A percentile compares a stretch with the other conserved stretches of the same genome.
Conservation (phyloP, 371 early-diverging fungal species). For the Batkoa obscura region DNA sequence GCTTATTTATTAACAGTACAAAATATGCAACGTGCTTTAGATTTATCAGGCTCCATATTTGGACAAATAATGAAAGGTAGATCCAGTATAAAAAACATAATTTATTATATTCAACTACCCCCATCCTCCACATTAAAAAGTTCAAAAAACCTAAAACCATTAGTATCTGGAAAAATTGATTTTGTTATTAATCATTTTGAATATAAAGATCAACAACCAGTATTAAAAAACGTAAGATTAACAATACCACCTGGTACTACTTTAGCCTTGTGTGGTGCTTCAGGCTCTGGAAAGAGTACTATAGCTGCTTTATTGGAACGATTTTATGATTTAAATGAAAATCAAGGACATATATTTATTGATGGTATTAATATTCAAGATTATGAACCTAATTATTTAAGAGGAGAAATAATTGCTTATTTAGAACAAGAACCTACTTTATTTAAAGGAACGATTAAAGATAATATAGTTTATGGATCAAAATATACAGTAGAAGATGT, state of each 20-base stretch:
- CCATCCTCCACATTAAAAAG: not conserved
- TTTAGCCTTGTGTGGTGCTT: constrained; percentile 42
- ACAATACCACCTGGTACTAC: constrained; percentile 38
- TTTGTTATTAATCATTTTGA: constrained; percentile 7
- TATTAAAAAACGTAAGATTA: constrained; percentile 40
- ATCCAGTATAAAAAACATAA: not conserved
- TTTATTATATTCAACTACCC: not conserved
- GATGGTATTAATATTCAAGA: constrained; percentile 28
- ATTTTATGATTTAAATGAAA: constrained; percentile 34
- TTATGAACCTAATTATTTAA: constrained; percentile 36
- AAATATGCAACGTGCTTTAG: constrained; percentile 49
- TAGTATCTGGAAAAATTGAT: too few species aligned
- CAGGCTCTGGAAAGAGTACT: constrained; percentile 43
- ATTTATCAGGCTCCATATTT: constrained; percentile 45
- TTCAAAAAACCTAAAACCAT: too few species aligned
- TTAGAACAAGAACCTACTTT: constrained; percentile 68
- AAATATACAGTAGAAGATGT: constrained; percentile 24
- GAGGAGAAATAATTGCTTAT: constrained; percentile 40
- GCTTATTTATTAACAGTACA: constrained; percentile 60
- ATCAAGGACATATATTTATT: constrained; percentile 26
- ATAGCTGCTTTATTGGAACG: constrained; percentile 41
- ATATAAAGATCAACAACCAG: constrained; percentile 33
- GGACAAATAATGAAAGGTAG: constrained; percentile 44
- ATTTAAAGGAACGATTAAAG: constrained; percentile 58
- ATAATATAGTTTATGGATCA: constrained; percentile 52